Evolutionary conservation across 2,329 filamentous ascomycete genomes (phyloP).

Genomic region (Ploettnerulaceae sp.): DNA sequence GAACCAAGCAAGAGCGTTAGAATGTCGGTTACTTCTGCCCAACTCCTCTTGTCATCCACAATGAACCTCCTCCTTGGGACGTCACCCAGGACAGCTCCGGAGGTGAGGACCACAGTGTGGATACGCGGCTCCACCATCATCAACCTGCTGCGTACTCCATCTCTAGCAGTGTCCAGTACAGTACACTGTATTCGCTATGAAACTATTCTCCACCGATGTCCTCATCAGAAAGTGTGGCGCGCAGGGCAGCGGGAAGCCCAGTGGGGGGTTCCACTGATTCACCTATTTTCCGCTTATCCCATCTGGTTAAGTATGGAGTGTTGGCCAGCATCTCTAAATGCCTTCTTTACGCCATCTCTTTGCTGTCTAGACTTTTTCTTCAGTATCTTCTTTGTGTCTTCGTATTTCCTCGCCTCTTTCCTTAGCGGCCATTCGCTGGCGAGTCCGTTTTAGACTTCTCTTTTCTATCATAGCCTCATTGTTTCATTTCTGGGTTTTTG

Average conservation of each 20-base stretch:
- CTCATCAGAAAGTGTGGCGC: background rate
- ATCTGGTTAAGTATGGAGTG: slow-evolving; percentile 12
- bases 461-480: slow-evolving; percentile 8
- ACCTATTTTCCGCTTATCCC: slow-evolving; percentile 3
- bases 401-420: slow-evolving; percentile 9
- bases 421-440: slow-evolving; percentile 20
- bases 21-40: too few species aligned
- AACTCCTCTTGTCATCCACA: too few species aligned
- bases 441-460: slow-evolving; percentile 21
- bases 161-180: background rate
- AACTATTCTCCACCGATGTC: slow-evolving; percentile 11
- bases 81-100: background rate
- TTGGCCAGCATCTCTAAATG: slow-evolving; percentile 2
- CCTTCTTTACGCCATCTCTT: slow-evolving; percentile 8
- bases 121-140: slow-evolving; percentile 15
- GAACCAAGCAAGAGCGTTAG: background rate
- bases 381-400: slow-evolving; percentile 1
- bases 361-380: slow-evolving; percentile 1
- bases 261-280: background rate
- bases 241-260: background rate
- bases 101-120: slow-evolving; percentile 10
- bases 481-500: slow-evolving; percentile 4
- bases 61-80: too few species aligned
- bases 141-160: slow-evolving; percentile 6
- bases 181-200: slow-evolving; percentile 4